Base-by-base conservation (phyloP, 1,284 basidiomycete species). In the Sanguinoderma infundibulare region DNA sequence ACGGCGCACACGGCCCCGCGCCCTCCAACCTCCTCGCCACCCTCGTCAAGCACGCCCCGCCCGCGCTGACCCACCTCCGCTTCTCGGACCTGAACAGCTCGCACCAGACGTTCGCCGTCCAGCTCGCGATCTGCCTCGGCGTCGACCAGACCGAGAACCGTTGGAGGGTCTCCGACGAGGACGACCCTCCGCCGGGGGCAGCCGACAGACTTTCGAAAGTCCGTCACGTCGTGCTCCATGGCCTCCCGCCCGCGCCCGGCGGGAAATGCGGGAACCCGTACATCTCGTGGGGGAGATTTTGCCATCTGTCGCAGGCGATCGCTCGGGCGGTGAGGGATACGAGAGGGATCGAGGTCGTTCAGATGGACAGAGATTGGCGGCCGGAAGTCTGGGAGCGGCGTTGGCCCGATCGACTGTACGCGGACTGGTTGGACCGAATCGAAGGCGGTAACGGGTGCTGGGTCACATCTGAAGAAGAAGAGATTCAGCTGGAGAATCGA, bases 381-480 rank as follows among this genome's bases (percentile, higher is more conserved):
- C 8, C n/a, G n/a, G n/a, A n/a, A n/a, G n/a, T n/a, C n/a, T n/a
- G n/a, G 5, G 22, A 53, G 5, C 17, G 26, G 3, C 32, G 28
- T 26, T 53, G 42, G 49, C 34, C 9, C 9, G 42, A 57, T 3
- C 47, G 35, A 17, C 34, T 61, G 34, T 44, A 32, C 14, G 36
- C 53, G 20, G 55, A 61, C 14, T 61, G 60, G 46, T 17, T 54
- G 22, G 56, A 50, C 14, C 50, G 55, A 35, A 51, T 62, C 20
- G 46, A 55, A 30, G 60, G 56, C 10, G 32, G 44, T 12, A 20
- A 34, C 14, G 60, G 60, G 15, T 57, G 55, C 20, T 61, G 61
- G 61, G 56, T 62, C 15, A 32, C 32, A 14, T 46, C 34, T 3
- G 56, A 34, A n/a, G 56, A 47, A 35, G 60, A 54, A 17, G 56